Percentiles rank a stretch among this genome's conserved stretches.
These are phyloP conservation scores for Eucalyptus tenuipes DNA, from an alignment of 345 rosid species.

Conservation along the genomic window DNA sequence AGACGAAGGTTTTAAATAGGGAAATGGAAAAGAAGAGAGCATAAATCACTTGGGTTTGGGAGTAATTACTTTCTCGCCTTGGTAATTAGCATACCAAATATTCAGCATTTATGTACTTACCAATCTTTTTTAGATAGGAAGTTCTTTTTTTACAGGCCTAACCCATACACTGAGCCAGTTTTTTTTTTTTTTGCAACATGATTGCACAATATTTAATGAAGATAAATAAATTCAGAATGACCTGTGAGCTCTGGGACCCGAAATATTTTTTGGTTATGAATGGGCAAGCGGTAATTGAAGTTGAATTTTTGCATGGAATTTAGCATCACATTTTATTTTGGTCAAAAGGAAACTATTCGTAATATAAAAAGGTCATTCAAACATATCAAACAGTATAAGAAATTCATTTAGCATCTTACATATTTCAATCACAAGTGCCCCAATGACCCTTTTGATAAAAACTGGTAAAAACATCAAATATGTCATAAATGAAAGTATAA, in stretches of 20 bases:
- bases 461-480: not conserved
- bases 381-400: not conserved
- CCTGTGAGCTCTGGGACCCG: not conserved
- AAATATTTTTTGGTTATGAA: not conserved
- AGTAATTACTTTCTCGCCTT: not conserved
- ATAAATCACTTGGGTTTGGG: not conserved
- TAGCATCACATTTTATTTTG: not conserved
- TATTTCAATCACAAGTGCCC: not conserved
- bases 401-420: not conserved
- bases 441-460: not conserved
- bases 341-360: not conserved
- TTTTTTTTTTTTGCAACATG: not conserved
- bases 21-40: not conserved
- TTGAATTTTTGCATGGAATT: not conserved
- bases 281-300: not conserved
- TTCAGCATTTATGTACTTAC: not conserved
- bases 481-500: not conserved
- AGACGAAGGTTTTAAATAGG: not conserved
- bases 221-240: not conserved
- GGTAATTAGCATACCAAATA: not conserved
- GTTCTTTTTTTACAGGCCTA: not conserved
- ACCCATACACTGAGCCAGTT: not conserved
- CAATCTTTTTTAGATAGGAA: not conserved
- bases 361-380: not conserved
- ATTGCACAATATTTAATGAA: not conserved